Evolutionary conservation across 306 rosid genomes (phyloP).

Genomic region (Fragaria iinumae): DNA sequence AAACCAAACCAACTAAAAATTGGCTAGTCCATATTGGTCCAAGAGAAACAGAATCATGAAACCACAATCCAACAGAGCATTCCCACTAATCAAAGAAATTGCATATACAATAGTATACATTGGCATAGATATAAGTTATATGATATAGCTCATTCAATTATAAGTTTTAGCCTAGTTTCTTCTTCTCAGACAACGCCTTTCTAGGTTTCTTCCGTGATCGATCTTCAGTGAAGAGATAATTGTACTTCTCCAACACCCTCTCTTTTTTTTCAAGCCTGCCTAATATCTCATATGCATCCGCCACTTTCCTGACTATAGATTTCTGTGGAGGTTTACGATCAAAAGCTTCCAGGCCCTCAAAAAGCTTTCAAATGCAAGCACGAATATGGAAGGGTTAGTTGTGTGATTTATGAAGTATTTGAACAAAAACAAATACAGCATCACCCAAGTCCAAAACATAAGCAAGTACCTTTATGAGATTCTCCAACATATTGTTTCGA

Average conservation of each 20-base stretch:
- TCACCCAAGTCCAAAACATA: neutral
- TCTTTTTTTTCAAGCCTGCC: conserved; percentile 65
- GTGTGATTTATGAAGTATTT: conserved; percentile 1
- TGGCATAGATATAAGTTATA: neutral
- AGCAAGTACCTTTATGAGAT: conserved; percentile 58
- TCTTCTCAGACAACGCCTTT: conserved; percentile 27
- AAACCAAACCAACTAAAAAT: neutral
- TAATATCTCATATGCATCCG: conserved; percentile 71
- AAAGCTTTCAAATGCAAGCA: conserved; percentile 55
- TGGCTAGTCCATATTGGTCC: neutral
- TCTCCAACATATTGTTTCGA: conserved; percentile 69
- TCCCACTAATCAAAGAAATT: neutral
- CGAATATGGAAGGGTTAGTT: conserved; percentile 27
- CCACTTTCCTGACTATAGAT: conserved; percentile 66
- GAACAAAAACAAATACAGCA: neutral
- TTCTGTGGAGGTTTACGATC: conserved; percentile 88
- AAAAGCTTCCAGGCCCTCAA: conserved; percentile 81
- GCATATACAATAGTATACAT: neutral
- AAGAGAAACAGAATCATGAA: neutral
- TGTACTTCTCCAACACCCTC: conserved; percentile 68
- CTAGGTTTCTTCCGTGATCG: conserved; percentile 33
- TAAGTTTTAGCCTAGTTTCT: conserved; percentile 19
- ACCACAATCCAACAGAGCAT: neutral
- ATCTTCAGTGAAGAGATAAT: conserved; percentile 39
- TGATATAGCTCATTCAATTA: neutral